Evolutionary conservation across 2,329 filamentous ascomycete genomes (phyloP), one percentile per base, ranked within the genome.

Genomic region (Sporothrix brasiliensis): DNA sequence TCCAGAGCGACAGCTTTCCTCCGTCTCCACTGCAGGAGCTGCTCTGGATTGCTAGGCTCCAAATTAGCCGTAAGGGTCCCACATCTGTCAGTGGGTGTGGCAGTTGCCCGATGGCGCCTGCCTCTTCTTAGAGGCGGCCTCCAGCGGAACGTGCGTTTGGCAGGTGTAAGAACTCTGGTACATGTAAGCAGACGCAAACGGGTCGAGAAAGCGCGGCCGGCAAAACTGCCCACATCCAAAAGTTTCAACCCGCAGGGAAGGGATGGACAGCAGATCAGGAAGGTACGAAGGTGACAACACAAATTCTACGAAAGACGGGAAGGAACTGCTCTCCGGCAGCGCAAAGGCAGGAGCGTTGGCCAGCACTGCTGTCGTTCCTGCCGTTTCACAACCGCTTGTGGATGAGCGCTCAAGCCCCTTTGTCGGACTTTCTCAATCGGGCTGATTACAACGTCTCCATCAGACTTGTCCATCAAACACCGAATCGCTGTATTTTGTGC

Each of bases 61-160:
- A 41, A 24, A 44, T 44, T 58, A 58, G 30, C 54, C 54, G 54
- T 58, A 13, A 13, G 13, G 24, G 52, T 11, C 13, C 30, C 24
- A 30, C 24, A 7, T 58, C 16, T 58, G 30, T 39, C 27, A 39
- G 19, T 34, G 3, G 54, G 10, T 19, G 41, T n/a, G 30, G 19
- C 30, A 41, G 16, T 41, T 21, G 54, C 54, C 54, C 39, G 27
- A 34, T 34, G 16, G 54, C 54, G 39, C 41, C 27, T 63, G 39
- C 58, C 58, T 47, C 21, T 1, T 7, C 34, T 47, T 61, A n/a
- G 41, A 9, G 27, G 60, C 60, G 60, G 60, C 56, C 56, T 61
- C 34, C 56, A 10, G 34, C 56, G 56, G 34, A 10, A 44, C 5
- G 9, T 21, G 34, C 34, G 34, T 24, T 61, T 61, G 34, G 14